These are phyloP conservation scores for Dendryphion nanum DNA, from an alignment of 2,329 filamentous ascomycete genomes.

Conservation along the genomic window DNA sequence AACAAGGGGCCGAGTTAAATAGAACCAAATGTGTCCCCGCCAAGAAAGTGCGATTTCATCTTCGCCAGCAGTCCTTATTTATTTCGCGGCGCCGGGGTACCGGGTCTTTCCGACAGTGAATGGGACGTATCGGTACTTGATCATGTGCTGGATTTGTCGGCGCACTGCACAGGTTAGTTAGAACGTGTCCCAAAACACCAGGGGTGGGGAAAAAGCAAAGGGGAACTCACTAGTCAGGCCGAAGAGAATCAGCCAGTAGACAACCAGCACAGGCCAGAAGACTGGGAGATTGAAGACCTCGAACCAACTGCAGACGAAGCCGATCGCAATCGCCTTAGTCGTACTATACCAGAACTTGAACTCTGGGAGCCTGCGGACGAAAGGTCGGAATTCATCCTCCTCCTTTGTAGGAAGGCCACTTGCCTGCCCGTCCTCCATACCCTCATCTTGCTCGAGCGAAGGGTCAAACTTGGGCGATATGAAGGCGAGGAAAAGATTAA, in stretches of 20 bases:
- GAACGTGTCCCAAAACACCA: neutral
- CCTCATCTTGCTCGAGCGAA: slow-evolving; percentile 89
- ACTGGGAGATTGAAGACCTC: slow-evolving; percentile 94
- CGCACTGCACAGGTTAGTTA: slow-evolving; percentile 63
- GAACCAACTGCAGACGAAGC: slow-evolving; percentile 89
- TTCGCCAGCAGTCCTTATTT: no score
- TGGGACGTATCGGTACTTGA: slow-evolving; percentile 98
- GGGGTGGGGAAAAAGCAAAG: neutral
- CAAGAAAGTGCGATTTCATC: no score
- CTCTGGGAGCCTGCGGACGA: slow-evolving; percentile 92
- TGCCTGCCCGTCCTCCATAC: slow-evolving; percentile 85
- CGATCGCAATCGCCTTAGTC: slow-evolving; percentile 79
- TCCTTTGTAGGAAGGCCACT: slow-evolving; percentile 86
- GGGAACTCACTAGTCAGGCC: slow-evolving; percentile 79
- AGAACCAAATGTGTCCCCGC: no score
- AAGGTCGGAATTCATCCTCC: slow-evolving; percentile 96
- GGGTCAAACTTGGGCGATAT: slow-evolving; percentile 98
- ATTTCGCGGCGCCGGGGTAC: slow-evolving; percentile 31
- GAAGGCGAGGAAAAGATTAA: slow-evolving; percentile 99
- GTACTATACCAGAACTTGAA: slow-evolving; percentile 99
- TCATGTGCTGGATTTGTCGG: slow-evolving; percentile 99
- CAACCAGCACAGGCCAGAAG: slow-evolving; percentile 97
- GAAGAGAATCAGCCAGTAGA: slow-evolving; percentile 98
- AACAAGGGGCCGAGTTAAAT: no score
- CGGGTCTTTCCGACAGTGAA: slow-evolving; percentile 81